A percentile compares a stretch with the other conserved stretches of the same genome.
These are phyloP conservation scores for Tubosaeta brunneosetosa DNA, from an alignment of 768 basidiomycete genomes.

Conservation along the genomic window DNA sequence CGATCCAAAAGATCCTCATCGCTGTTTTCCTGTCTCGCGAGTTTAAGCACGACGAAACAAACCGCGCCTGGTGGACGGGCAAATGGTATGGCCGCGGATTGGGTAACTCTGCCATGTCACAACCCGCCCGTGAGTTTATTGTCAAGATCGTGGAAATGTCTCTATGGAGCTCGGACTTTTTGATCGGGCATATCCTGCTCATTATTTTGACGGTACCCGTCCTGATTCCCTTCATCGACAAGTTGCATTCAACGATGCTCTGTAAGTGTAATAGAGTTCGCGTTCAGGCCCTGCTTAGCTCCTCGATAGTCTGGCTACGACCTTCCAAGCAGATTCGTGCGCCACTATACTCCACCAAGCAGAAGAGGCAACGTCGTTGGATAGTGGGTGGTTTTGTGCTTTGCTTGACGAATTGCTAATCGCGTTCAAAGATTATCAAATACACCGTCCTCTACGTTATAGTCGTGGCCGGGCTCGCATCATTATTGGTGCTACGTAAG, in stretches of 20 bases:
- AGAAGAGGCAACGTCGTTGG: constrained; percentile 88
- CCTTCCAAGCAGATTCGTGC: constrained; percentile 92
- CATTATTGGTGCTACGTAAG: constrained; percentile 80
- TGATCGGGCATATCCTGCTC: constrained; percentile 78
- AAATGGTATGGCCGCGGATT: constrained; percentile 96
- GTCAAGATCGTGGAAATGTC: constrained; percentile 99
- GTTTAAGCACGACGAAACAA: constrained; percentile 98
- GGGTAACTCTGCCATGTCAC: constrained; percentile 87
- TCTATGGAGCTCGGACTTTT: constrained; percentile 93
- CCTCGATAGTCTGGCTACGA: constrained; percentile 79
- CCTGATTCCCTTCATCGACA: constrained; percentile 83
- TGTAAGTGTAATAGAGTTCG: constrained; percentile 48
- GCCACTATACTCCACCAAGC: constrained; percentile 91
- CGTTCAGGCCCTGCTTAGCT: constrained; percentile 3
- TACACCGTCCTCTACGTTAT: constrained; percentile 80
- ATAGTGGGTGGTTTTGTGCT: constrained; percentile 49
- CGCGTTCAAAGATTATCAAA: constrained; percentile 60
- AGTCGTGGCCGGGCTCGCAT: constrained; percentile 71
- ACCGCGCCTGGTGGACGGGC: constrained; percentile 98
- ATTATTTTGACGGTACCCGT: constrained; percentile 83
- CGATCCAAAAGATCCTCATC: constrained; percentile 91
- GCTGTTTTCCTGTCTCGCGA: constrained; percentile 93
- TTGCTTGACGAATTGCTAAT: constrained; percentile 4
- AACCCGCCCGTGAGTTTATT: constrained; percentile 94
- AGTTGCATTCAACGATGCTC: constrained; percentile 87